phyloP scores from a whole-genome alignment of 2,329 filamentous ascomycete species.

The Aplosporella prunicola region DNA sequence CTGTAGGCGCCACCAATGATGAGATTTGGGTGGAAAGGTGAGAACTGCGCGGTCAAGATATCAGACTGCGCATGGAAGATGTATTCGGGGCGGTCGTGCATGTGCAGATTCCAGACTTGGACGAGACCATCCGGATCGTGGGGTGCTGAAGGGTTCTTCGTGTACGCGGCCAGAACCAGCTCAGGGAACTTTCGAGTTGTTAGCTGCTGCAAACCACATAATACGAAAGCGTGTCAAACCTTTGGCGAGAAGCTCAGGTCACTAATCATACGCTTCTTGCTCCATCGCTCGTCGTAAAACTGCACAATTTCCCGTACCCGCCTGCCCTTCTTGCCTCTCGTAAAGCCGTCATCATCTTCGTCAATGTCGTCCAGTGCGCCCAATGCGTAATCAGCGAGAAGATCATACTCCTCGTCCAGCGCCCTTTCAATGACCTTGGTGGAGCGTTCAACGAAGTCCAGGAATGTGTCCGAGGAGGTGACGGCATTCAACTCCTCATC shows the following conservation, averaged over 20 bases:
- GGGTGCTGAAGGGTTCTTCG: conserved; percentile 90
- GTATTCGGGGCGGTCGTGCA: conserved; percentile 90
- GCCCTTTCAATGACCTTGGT: conserved; percentile 96
- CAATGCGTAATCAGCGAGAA: conserved; percentile 86
- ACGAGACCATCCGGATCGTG: conserved; percentile 90
- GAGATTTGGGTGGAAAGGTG: conserved; percentile 94
- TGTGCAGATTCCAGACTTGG: conserved; percentile 93
- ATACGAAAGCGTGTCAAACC: conserved; percentile 30
- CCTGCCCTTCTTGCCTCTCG: conserved; percentile 59
- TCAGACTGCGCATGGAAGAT: conserved; percentile 95
- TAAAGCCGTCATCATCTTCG: conserved; percentile 69
- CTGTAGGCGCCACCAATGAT: conserved; percentile 95
- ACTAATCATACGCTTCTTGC: conserved; percentile 94
- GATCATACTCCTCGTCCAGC: conserved; percentile 83
- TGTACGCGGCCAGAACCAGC: conserved; percentile 87
- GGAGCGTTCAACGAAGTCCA: conserved; percentile 89
- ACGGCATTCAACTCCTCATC: conserved; percentile 83
- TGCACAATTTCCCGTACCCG: conserved; percentile 81
- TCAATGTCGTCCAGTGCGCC: conserved; percentile 66
- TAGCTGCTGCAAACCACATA: conserved; percentile 11
- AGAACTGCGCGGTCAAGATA: conserved; percentile 91
- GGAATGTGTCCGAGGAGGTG: conserved; percentile 83
- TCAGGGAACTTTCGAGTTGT: conserved; percentile 59
- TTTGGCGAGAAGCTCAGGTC: conserved; percentile 93
- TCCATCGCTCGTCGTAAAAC: conserved; percentile 92